Percentiles rank a stretch among this genome's conserved stretches.
These are phyloP conservation scores for Penicillium egyptiacum DNA, from an alignment of 495 filamentous ascomycete genomes.

Conservation along the genomic window DNA sequence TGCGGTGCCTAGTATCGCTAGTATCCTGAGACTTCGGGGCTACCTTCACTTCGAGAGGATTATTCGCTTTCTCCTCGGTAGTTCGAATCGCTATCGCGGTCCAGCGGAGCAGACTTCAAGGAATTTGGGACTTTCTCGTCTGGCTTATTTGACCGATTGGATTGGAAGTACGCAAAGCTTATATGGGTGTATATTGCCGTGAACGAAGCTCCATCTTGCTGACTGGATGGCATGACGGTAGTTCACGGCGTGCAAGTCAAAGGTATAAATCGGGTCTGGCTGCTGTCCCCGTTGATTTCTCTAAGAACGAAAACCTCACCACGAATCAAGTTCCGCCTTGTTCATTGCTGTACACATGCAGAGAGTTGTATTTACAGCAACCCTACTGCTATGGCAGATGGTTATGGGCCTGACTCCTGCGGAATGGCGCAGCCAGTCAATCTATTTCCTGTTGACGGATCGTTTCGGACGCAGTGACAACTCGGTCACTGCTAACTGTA, in stretches of 20 bases:
- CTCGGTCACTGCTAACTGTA: constrained; percentile 56
- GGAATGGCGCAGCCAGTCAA: constrained; percentile 62
- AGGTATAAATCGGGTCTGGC: constrained; percentile 1
- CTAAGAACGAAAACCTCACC: neutral
- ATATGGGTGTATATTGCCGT: neutral
- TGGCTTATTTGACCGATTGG: neutral
- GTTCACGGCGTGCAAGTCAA: neutral
- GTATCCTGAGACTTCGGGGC: neutral
- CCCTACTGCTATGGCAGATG: constrained; percentile 14
- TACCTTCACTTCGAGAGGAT: neutral
- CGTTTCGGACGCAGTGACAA: constrained; percentile 68
- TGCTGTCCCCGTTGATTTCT: neutral
- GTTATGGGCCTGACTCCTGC: constrained; percentile 39
- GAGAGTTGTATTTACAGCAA: neutral
- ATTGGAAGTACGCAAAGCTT: neutral
- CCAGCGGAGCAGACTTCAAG: neutral
- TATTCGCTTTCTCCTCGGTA: neutral
- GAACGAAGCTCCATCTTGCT: neutral
- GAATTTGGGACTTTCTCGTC: neutral
- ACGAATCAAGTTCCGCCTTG: neutral
- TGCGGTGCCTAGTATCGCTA: constrained; percentile 7
- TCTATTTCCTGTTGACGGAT: constrained; percentile 76
- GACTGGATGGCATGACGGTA: neutral
- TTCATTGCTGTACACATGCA: neutral
- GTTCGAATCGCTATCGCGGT: neutral